A percentile compares a stretch with the other conserved stretches of the same genome.
Conservation (phyloP, 202 grass and related monocot genomes). For the Eragrostis tef region DNA sequence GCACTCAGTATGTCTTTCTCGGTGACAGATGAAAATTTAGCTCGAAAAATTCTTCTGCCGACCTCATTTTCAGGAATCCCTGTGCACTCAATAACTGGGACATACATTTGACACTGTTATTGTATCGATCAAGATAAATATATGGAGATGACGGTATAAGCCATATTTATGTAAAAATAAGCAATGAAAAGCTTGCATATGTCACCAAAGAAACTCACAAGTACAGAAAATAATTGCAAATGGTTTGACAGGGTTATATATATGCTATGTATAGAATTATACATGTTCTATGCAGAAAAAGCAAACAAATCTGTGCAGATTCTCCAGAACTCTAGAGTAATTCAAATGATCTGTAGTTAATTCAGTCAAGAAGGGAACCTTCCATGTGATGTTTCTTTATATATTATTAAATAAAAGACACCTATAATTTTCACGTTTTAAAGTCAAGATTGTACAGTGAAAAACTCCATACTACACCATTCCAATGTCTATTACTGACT, state of each 20-base stretch:
- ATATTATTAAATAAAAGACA: constrained; percentile 13
- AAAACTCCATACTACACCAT: background rate
- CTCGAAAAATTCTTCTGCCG: constrained; percentile 83
- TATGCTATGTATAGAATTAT: background rate
- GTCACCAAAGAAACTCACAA: constrained; percentile 18
- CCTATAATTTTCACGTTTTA: background rate
- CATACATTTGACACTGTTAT: constrained; percentile 31
- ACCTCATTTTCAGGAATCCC: constrained; percentile 80
- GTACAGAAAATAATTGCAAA: constrained; percentile 28
- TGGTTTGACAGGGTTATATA: background rate
- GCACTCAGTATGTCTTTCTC: constrained; percentile 83
- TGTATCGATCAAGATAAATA: constrained; percentile 30
- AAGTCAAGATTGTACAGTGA: constrained; percentile 4
- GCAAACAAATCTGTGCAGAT: background rate
- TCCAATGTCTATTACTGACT: background rate
- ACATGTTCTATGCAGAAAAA: background rate
- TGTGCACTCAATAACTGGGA: constrained; percentile 82
- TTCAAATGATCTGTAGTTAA: constrained; percentile 11
- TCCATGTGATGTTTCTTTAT: constrained; percentile 16
- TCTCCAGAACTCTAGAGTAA: background rate
- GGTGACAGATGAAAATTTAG: constrained; percentile 89
- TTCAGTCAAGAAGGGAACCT: constrained; percentile 17
- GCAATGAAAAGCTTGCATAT: constrained; percentile 14
- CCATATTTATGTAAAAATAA: background rate
- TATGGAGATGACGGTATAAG: background rate